These are phyloP conservation scores for Nidula niveotomentosa DNA, from an alignment of 1,284 basidiomycete species.

Conservation along the genomic window DNA sequence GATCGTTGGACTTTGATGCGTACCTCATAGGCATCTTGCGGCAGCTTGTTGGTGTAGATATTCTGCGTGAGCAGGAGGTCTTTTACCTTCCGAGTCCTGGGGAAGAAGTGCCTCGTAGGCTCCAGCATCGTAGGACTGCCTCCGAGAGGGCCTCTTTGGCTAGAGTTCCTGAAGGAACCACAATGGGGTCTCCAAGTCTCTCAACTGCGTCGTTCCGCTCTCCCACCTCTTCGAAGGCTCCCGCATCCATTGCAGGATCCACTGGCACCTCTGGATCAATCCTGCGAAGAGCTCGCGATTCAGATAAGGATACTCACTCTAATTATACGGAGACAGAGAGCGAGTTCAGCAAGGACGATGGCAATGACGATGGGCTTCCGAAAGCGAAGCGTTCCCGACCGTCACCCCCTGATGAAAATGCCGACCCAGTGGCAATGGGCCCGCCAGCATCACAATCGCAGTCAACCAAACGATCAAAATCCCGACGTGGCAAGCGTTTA, in stretches of 20 bases:
- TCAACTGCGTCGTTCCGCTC: slow-evolving; percentile 21
- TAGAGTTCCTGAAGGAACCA: slow-evolving; percentile 10
- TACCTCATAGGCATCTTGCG: slow-evolving; percentile 55
- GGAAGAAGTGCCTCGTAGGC: slow-evolving; percentile 30
- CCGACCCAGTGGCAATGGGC: slow-evolving; percentile 9
- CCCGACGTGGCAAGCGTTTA: slow-evolving; percentile 22
- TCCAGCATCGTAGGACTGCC: slow-evolving; percentile 13
- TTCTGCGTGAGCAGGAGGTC: slow-evolving; percentile 60
- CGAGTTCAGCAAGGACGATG: slow-evolving; percentile 16
- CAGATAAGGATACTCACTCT: slow-evolving; percentile 16
- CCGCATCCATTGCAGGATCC: slow-evolving; percentile 24
- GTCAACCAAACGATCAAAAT: slow-evolving; percentile 12
- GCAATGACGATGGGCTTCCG: slow-evolving; percentile 16
- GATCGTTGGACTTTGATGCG: slow-evolving; percentile 45
- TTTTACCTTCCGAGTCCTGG: slow-evolving; percentile 55
- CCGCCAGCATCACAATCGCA: slow-evolving; percentile 12
- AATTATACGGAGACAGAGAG: slow-evolving; percentile 16
- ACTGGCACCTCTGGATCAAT: slow-evolving; percentile 21
- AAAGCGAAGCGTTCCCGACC: slow-evolving; percentile 14
- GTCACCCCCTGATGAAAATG: slow-evolving; percentile 11
- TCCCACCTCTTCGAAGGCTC: slow-evolving; percentile 22
- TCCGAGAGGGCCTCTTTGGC: slow-evolving; percentile 14
- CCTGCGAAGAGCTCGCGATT: slow-evolving; percentile 12
- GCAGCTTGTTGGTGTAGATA: slow-evolving; percentile 59
- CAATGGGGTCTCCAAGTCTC: slow-evolving; percentile 19